Evolutionary conservation across 78 protist genomes (phyloP).

Genomic region (Dictyostelium purpureum): DNA sequence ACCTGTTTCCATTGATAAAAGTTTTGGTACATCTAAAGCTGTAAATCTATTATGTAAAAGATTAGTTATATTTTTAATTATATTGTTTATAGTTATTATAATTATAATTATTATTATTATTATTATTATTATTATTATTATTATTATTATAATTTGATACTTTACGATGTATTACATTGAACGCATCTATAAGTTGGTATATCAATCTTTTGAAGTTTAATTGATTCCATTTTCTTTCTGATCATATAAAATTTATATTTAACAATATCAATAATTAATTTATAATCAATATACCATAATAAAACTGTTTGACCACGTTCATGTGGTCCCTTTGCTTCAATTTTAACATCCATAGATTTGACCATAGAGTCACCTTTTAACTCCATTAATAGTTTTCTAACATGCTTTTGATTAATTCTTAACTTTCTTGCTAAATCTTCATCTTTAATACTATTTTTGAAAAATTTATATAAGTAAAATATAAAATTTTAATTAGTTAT

Average conservation of each 20-base stretch:
- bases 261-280: conserved; percentile 29
- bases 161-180: not conserved
- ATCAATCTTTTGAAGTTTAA: conserved; percentile 29
- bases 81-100: not conserved
- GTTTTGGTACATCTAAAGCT: conserved; percentile 35
- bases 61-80: not conserved
- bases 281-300: conserved; percentile 72
- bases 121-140: not conserved
- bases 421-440: conserved; percentile 37
- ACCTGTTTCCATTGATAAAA: conserved; percentile 41
- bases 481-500: not conserved
- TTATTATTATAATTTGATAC: not conserved
- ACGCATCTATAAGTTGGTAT: conserved; percentile 38
- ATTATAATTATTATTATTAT: not conserved
- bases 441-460: conserved; percentile 28
- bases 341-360: conserved; percentile 23
- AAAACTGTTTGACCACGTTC: conserved; percentile 5
- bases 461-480: not conserved
- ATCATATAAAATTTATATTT: conserved; percentile 42
- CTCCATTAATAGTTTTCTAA: conserved; percentile 36
- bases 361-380: conserved; percentile 29
- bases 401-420: conserved; percentile 20
- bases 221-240: conserved; percentile 23
- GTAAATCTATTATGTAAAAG: not conserved
- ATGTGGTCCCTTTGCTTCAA: conserved; percentile 52